phyloP scores from a whole-genome alignment of 805 yeast genomes.

The Ogataea degrootiae region DNA sequence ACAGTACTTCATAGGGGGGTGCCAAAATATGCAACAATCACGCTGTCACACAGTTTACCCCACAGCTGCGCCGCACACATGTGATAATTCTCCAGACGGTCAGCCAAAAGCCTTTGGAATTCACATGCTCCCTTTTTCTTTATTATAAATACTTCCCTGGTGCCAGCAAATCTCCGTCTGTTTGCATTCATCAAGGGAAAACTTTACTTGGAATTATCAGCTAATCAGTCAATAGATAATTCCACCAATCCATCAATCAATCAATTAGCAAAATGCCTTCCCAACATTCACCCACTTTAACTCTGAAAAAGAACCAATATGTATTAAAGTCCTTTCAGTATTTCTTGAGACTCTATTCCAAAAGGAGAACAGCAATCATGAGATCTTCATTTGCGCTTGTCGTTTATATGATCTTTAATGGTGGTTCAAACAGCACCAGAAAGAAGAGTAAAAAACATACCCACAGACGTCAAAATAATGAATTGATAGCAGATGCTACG shows the following conservation, averaged over 20 bases:
- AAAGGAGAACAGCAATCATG: conserved; percentile 18
- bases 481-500: neutral
- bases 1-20: too few relatives aligned
- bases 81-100: neutral
- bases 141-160: too few relatives aligned
- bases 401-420: conserved; percentile 24
- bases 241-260: too few relatives aligned
- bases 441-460: neutral
- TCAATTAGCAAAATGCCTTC: neutral
- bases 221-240: too few relatives aligned
- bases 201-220: too few relatives aligned
- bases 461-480: neutral
- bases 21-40: too few relatives aligned
- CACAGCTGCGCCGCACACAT: neutral
- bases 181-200: too few relatives aligned
- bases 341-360: conserved; percentile 16
- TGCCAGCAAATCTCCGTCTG: too few relatives aligned
- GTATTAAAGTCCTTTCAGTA: conserved; percentile 10
- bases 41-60: too few relatives aligned
- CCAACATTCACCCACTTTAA: neutral
- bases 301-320: conserved; percentile 5
- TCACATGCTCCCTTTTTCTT: neutral
- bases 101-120: neutral
- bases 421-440: conserved; percentile 14
- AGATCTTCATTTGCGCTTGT: conserved; percentile 20